These are phyloP conservation scores for Aspergillus nidulans DNA, from an alignment of 495 filamentous ascomycete species.

Conservation along the genomic window DNA sequence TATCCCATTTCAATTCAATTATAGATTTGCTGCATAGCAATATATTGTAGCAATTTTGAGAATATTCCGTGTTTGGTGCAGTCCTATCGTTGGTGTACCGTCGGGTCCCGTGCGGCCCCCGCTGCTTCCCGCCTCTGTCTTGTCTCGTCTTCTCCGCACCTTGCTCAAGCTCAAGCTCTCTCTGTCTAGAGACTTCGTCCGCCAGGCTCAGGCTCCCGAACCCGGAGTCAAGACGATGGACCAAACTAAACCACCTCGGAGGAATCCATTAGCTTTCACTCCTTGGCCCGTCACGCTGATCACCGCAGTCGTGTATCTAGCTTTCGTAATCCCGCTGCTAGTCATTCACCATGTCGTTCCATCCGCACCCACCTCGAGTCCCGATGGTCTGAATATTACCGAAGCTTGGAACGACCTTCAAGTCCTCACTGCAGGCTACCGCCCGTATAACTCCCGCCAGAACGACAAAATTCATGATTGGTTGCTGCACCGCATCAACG, in stretches of 20 bases:
- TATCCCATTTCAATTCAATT: background rate
- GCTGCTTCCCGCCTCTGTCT: background rate
- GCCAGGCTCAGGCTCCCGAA: background rate
- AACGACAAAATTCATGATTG: conserved; percentile 79
- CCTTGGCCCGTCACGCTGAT: conserved; percentile 69
- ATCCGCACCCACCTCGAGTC: conserved; percentile 53
- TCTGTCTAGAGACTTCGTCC: background rate
- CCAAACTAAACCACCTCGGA: conserved; percentile 22
- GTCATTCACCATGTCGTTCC: conserved; percentile 74
- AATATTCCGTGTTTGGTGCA: background rate
- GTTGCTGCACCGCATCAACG: conserved; percentile 66
- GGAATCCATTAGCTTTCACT: conserved; percentile 58
- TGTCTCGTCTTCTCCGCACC: conserved; percentile 1
- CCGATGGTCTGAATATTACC: conserved; percentile 65
- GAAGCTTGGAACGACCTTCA: conserved; percentile 86
- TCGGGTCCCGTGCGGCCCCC: background rate
- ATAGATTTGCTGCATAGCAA: background rate
- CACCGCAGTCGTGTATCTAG: conserved; percentile 64
- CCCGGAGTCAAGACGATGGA: conserved; percentile 26
- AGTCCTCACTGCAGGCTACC: conserved; percentile 66
- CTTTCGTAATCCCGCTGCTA: conserved; percentile 64
- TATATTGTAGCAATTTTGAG: background rate
- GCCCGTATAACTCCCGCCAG: conserved; percentile 78
- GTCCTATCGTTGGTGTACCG: conserved; percentile 2
- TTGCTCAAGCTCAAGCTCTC: conserved; percentile 13